phyloP scores from a whole-genome alignment of 305 asterid genomes.

The Fraxinus greggii region DNA sequence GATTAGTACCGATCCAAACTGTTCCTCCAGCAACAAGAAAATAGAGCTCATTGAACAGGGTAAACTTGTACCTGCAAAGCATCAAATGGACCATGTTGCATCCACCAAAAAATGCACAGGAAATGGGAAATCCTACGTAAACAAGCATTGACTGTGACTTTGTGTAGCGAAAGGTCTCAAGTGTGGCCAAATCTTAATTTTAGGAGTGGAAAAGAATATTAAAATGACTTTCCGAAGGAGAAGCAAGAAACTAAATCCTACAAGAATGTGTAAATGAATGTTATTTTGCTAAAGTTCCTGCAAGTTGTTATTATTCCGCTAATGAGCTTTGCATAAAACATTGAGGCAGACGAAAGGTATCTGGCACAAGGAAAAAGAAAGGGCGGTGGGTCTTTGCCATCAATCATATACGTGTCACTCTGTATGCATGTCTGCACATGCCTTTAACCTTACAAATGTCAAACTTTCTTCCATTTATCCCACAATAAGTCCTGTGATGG shows the following conservation, averaged over 20 bases:
- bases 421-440: neutral
- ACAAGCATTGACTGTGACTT: neutral
- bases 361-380: neutral
- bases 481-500: neutral
- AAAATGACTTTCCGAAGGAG: neutral
- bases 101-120: neutral
- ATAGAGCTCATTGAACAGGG: conserved; percentile 95
- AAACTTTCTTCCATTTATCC: neutral
- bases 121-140: neutral
- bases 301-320: neutral
- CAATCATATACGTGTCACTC: neutral
- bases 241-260: neutral
- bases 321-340: neutral
- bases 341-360: neutral
- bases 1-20: conserved; percentile 86
- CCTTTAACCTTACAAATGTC: neutral
- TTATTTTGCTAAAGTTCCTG: neutral
- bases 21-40: conserved; percentile 99
- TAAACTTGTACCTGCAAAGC: conserved; percentile 87
- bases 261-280: neutral
- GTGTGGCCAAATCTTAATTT: neutral
- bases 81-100: conserved; percentile 1
- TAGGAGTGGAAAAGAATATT: neutral
- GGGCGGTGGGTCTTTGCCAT: neutral
- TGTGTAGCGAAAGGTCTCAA: neutral